Evolutionary conservation across 2,329 filamentous ascomycete genomes (phyloP), one percentile per base, ranked within the genome.

Genomic region (Aspergillus pseudoglaucus): DNA sequence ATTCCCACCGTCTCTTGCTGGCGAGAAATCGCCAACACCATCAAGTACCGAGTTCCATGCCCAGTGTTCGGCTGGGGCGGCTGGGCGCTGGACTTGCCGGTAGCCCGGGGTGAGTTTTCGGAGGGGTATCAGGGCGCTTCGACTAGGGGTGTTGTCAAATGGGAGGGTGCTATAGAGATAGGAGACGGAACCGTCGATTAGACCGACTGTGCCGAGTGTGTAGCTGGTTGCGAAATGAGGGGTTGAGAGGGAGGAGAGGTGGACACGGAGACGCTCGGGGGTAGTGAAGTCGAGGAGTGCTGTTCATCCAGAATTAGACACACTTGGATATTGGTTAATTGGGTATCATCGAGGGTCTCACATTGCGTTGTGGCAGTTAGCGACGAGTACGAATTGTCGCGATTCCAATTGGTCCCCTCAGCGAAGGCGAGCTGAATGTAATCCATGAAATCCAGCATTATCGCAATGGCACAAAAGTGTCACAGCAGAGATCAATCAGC

Each of bases 371-470:
- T 94, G 49, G 85, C 83, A 59, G 90, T 95, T 62, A 96, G 76
- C 55, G 85, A 82, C 58, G 88, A 84, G 73, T 96, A 96, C 51
- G 88, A 93, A 70, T 95, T 95, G 75, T 96, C 89, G 62, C 83
- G 79, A 65, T 90, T 87, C 90, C 90, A 96, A 67, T 85, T 81
- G 41, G 90, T 90, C 48, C 87, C 85, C 66, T 87, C 79, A 68
- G 89, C 88, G 73, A 95, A 96, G 62, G 88, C 87, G 72, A 86
- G 81, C 72, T 95, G 89, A 75, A 96, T 85, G 75, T 94, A 91
- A 73, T 95, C 90, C 88, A 96, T 95, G 76, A 95, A 96, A 73
- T 90, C 86, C 74, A 93, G 84, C 90, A 96, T 96, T 59, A 65
- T 75, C 56, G 44, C 18, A 45, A 40, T 40, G 18, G 8, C 17